Conservation (phyloP, 2,329 filamentous ascomycete species). For the Fusarium napiforme region DNA sequence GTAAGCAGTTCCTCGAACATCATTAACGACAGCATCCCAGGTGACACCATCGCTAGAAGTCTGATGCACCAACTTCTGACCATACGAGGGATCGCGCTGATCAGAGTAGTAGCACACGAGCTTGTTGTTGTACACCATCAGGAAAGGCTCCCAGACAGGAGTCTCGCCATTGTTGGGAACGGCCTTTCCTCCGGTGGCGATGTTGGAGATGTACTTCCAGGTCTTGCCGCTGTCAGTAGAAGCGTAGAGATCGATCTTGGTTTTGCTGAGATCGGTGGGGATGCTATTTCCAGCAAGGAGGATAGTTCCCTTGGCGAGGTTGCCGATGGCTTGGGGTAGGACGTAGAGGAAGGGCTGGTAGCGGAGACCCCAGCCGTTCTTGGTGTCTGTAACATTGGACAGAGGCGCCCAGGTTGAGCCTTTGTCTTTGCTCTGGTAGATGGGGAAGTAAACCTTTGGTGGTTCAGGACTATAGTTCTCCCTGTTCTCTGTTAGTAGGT, state of each 20-base stretch:
- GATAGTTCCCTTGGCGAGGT: constrained; percentile 57
- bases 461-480: constrained; percentile 66
- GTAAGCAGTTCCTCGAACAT: constrained; percentile 58
- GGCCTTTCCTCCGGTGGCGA: constrained; percentile 18
- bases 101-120: constrained; percentile 22
- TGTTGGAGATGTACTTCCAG: constrained; percentile 24
- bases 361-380: constrained; percentile 72
- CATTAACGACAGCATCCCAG: constrained; percentile 72
- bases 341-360: constrained; percentile 77
- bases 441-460: constrained; percentile 63
- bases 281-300: constrained; percentile 16
- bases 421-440: constrained; percentile 61
- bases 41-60: constrained; percentile 65
- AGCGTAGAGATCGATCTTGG: constrained; percentile 29
- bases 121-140: constrained; percentile 16
- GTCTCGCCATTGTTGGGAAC: constrained; percentile 7
- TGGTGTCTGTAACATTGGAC: constrained; percentile 69
- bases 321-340: constrained; percentile 65
- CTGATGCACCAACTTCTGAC: constrained; percentile 66
- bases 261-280: background rate
- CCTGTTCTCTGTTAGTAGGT: constrained; percentile 48
- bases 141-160: constrained; percentile 26
- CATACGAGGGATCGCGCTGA: constrained; percentile 13
- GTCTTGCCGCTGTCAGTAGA: constrained; percentile 3
- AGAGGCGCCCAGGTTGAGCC: constrained; percentile 70